Conservation (phyloP, 2,329 filamentous ascomycete species). For the Diaporthe caulivora region DNA sequence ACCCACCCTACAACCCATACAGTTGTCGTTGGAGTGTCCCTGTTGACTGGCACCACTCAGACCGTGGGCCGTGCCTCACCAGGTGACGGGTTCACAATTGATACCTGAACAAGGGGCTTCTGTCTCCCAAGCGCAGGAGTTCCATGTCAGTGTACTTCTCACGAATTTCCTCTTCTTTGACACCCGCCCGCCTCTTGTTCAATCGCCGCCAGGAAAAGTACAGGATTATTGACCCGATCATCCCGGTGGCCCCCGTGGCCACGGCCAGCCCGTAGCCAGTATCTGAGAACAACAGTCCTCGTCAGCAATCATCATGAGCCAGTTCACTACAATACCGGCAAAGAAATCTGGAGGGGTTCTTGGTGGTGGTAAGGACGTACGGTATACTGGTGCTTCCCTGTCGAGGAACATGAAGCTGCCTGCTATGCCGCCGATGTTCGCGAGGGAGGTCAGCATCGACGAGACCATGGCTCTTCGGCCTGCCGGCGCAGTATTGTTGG, state of each 20-base stretch:
- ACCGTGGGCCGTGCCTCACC: not conserved
- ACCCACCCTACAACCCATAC: not conserved
- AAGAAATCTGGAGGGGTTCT: not conserved
- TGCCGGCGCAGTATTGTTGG: constrained; percentile 20
- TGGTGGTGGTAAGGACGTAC: not conserved
- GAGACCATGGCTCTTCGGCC: constrained; percentile 17
- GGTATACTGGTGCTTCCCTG: constrained; percentile 5
- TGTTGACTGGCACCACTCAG: not conserved
- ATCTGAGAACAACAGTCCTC: not conserved
- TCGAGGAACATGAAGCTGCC: constrained; percentile 30
- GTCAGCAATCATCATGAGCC: not conserved
- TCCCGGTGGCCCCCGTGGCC: not conserved
- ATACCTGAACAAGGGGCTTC: constrained; percentile 24
- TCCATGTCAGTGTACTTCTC: constrained; percentile 16
- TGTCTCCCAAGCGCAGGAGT: constrained; percentile 13
- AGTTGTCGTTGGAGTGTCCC: not conserved
- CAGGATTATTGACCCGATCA: not conserved
- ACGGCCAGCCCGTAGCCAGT: constrained; percentile 17
- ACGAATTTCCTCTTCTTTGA: not conserved
- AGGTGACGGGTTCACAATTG: constrained; percentile 2
- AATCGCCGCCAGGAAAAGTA: not conserved
- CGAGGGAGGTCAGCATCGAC: not conserved
- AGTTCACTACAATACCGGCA: no score
- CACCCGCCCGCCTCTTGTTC: not conserved
- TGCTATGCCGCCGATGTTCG: constrained; percentile 21